Evolutionary conservation across 345 rosid genomes (phyloP).

Genomic region (Psidium friedrichsthalianum): DNA sequence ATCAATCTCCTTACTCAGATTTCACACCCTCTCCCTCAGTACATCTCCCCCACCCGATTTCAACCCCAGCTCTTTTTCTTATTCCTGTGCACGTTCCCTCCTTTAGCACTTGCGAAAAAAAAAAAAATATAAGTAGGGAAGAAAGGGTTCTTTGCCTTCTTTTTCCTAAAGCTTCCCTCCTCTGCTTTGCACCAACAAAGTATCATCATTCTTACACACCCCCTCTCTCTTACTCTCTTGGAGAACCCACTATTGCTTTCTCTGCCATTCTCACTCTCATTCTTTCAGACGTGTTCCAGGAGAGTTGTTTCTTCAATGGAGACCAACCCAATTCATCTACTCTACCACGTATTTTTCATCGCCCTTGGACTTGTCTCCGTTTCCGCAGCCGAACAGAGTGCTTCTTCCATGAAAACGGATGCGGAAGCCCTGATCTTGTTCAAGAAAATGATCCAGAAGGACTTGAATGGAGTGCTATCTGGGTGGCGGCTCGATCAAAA

Average conservation of each 20-base stretch:
- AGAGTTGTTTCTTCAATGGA: constrained; percentile 37
- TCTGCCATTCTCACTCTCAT: neutral
- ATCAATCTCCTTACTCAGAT: neutral
- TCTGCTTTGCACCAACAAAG: neutral
- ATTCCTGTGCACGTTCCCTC: constrained; percentile 36
- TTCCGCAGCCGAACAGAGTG: constrained; percentile 12
- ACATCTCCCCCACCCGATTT: neutral
- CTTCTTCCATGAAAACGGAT: constrained; percentile 57
- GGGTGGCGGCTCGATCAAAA: constrained; percentile 40
- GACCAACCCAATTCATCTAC: constrained; percentile 5
- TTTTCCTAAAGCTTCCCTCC: constrained; percentile 25
- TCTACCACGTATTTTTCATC: constrained; percentile 12
- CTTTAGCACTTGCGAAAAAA: neutral
- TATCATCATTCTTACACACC: neutral
- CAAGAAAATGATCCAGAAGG: constrained; percentile 57
- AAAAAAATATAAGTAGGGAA: neutral
- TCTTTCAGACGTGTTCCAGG: neutral
- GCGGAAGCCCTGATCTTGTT: constrained; percentile 52
- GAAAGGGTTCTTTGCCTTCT: constrained; percentile 2
- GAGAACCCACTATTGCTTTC: neutral
- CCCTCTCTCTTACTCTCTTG: constrained; percentile 4
- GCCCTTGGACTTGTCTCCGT: constrained; percentile 15
- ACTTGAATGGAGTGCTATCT: constrained; percentile 52
- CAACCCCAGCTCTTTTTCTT: constrained; percentile 11
- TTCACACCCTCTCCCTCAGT: neutral